A percentile compares a stretch with the other conserved stretches of the same genome.
phyloP scores from a whole-genome alignment of 805 yeast species.

The Jamesozyma gamospora region DNA sequence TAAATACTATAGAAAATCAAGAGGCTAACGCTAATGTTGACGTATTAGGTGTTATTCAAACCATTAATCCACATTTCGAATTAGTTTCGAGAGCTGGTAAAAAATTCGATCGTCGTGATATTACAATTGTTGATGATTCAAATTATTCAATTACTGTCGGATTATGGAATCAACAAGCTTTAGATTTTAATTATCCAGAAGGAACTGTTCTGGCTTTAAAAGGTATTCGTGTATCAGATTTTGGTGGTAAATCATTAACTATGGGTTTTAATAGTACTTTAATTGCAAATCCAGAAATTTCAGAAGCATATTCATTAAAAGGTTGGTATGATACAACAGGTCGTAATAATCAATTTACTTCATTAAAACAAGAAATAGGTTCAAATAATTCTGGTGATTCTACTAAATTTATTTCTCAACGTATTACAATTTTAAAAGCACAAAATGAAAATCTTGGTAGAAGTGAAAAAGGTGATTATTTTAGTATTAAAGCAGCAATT shows the following conservation, averaged over 20 bases:
- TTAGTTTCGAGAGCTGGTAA: slow-evolving; percentile 85
- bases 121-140: slow-evolving; percentile 76
- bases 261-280: slow-evolving; percentile 71
- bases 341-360: slow-evolving; percentile 46
- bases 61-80: slow-evolving; percentile 64
- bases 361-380: slow-evolving; percentile 46
- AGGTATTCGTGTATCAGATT: slow-evolving; percentile 83
- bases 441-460: slow-evolving; percentile 60
- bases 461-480: slow-evolving; percentile 72
- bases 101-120: slow-evolving; percentile 86
- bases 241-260: slow-evolving; percentile 75
- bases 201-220: slow-evolving; percentile 87
- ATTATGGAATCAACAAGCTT: slow-evolving; percentile 83
- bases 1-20: slow-evolving; percentile 53
- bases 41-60: slow-evolving; percentile 77
- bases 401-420: slow-evolving; percentile 38
- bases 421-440: slow-evolving; percentile 59
- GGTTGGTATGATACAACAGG: slow-evolving; percentile 94
- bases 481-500: slow-evolving; percentile 64
- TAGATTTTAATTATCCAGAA: slow-evolving; percentile 58
- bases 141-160: slow-evolving; percentile 69
- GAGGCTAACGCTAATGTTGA: slow-evolving; percentile 71
- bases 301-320: slow-evolving; percentile 77
- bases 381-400: slow-evolving; percentile 25
- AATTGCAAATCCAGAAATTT: slow-evolving; percentile 74